A percentile compares a stretch with the other conserved stretches of the same genome.
Evolutionary conservation across 208 protist species (phyloP).

Genomic region (Acanthamoeba divionensis): DNA sequence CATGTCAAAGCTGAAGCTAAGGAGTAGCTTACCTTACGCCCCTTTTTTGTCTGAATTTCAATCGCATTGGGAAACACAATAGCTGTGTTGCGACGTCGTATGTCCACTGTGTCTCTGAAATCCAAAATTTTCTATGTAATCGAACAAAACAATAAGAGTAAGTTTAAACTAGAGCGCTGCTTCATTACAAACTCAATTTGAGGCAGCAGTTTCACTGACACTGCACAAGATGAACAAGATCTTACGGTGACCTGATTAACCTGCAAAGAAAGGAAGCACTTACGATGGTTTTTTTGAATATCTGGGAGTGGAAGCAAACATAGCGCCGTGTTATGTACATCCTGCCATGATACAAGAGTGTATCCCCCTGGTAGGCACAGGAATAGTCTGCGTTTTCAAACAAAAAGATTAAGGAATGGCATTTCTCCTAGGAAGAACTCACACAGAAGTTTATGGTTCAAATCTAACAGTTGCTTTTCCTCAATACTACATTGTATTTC

Average conservation of each 20-base stretch:
- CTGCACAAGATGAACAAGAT: too few relatives aligned
- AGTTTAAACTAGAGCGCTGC: too few relatives aligned
- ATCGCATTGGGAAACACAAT: slow-evolving; percentile 41
- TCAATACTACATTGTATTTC: neutral
- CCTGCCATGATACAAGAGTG: slow-evolving; percentile 24
- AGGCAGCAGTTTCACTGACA: too few relatives aligned
- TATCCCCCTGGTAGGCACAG: slow-evolving; percentile 17
- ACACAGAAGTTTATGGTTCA: neutral
- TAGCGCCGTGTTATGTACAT: slow-evolving; percentile 37
- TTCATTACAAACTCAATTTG: too few relatives aligned
- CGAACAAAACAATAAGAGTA: too few relatives aligned
- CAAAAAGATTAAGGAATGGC: neutral
- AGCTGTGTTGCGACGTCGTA: slow-evolving; percentile 4
- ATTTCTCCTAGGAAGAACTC: too few relatives aligned
- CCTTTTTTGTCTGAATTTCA: neutral
- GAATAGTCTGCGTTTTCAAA: neutral
- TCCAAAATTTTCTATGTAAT: slow-evolving; percentile 2
- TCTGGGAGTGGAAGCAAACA: slow-evolving; percentile 48
- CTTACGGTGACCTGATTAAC: too few relatives aligned
- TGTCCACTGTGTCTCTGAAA: neutral
- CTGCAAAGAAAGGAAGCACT: neutral
- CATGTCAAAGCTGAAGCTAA: too few relatives aligned
- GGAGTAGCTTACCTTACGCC: neutral
- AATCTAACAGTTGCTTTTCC: neutral
- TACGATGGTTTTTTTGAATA: slow-evolving; percentile 51